Evolutionary conservation across 192 early-diverging fungal genomes (phyloP), one percentile per base, ranked within the genome.

Genomic region (Coemansia sp.): DNA sequence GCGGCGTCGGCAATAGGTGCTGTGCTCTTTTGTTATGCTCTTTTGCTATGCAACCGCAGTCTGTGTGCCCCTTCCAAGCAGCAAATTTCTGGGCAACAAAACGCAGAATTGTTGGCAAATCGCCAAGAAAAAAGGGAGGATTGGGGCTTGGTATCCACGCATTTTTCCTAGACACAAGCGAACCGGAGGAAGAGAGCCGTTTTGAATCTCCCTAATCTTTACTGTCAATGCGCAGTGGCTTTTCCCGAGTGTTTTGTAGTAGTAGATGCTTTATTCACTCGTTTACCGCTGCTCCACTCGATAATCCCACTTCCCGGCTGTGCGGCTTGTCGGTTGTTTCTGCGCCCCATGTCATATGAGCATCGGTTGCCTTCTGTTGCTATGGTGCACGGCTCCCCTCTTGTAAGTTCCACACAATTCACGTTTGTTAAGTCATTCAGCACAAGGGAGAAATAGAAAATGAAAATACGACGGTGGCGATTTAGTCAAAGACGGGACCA

Each of bases 141-240:
- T 23, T 26, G 24, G 24, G 51, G 24, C 51, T 53, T 26, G 24
- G 51, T 53, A 53, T 53, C 51, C 51, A 53, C 24, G 24, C 51
- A 24, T 53, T 15, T 26, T 53, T 26, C 24, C 10, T 53, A 7
- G 16, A 7, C 51, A 26, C 23, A 26, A 53, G 51, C 8, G 15
- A 53, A 53, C 20, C 51, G 23, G 51, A 26, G 51, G 23, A 11
- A 3, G 24, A 53, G 16, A 53, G 24, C 23, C 24, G 0, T 53
- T 53, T 53, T 53, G 21, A 53, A 5, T 53, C 51, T 53, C 24
- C 51, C 24, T 53, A 7, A 15, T 53, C 1, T 26, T 53, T 53
- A 53, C 51, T 53, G 51, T 53, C 51, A 53, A 53, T 53, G 51
- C 51, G 51, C 51, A 53, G 51, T 53, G 51, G 51, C 51, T 53